Base-by-base conservation (phyloP, 2,329 filamentous ascomycete species). In the Penicillium sp. region DNA sequence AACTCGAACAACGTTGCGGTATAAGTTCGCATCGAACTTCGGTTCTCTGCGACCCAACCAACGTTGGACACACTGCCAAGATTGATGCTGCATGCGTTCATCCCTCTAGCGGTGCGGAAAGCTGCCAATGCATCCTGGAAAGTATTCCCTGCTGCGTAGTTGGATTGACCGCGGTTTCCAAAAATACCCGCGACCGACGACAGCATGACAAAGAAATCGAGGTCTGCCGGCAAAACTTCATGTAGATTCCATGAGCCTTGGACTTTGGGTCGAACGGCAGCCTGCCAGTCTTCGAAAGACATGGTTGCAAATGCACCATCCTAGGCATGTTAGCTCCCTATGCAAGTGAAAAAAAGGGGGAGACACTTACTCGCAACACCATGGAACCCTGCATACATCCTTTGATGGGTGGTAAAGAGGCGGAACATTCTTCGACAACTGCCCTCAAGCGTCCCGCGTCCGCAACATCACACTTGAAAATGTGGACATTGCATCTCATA, bases 141-240 rank as follows among this genome's bases (percentile, higher is more conserved):
- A 1, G 63, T 59, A 29, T 63, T 62, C 13, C 56, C 68, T 4
- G 67, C 65, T 2, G 62, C 57, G 43, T 72, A 72, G 43, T 71
- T 74, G 8, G 72, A 62, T 38, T 77, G 62, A 3, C 69, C 66
- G 4, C 64, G 49, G 35, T 72, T 72, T 3, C 74, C 74, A 4
- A 72, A 55, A 10, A 76, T 53, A 1, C 67, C 66, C 20, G 67
- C 63, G 1, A 64, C 50, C 1, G 70, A 72, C 0, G 67, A 70
- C 1, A 71, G 52, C 47, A 68, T 60, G 33, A 70, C 47, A 41
- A 72, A 72, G 52, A 72, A 72, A 34, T 69, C 65, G 11, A 73
- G 51, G 28, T 64, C 42, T 2, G 31, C 19, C 5, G 51, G 56
- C 16, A 65, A 41, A 9, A 44, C 15, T 11, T 47, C 30, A 39